Base-by-base conservation (phyloP, 345 rosid species). In the Pistacia vera region DNA sequence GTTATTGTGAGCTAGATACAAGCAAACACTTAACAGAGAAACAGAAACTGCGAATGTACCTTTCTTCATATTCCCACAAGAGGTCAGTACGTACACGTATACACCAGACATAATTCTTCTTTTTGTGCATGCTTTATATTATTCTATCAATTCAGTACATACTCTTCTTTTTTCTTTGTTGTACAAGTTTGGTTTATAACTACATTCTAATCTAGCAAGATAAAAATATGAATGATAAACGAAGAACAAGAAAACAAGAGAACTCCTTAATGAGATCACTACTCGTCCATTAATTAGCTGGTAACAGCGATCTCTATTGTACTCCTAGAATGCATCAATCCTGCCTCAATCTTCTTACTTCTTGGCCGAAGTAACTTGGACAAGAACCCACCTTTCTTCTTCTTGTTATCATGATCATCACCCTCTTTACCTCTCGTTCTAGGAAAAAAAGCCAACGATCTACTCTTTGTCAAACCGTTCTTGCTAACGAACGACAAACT, bases 391-490 rank as follows among this genome's bases (percentile, higher is more conserved):
- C 66, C 55, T 69, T 66, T 78, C 63, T 79, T 82, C 70, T 73
- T 84, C 77, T 74, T 81, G 8, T 17, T 25, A 22, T 46, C 44
- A 8, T 65, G 52, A 66, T 61, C 60, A 38, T 73, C 78, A 2
- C 55, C 44, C 1, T 56, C 74, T 33, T 65, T 69, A 18, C 71
- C 51, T 56, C 63, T 66, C 71, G 48, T 41, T 77, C 75, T 77
- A 4, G 85, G 46, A 25, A 70, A 75, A 60, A 78, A 78, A 69
- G 77, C 89, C 60, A 85, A 17, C 2, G 90, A 88, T 77, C 89
- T 80, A 78, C 93, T 88, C 81, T 81, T 86, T 16, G 80, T 73
- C 12, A 88, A 81, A 58, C 56, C 74, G 51, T 77, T 79, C 83
- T 71, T 86, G 46, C 84, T 77, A 68, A 82, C 77, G 30, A 76